Evolutionary conservation across 305 asterid species (phyloP).

Genomic region (Solanum chacoense): DNA sequence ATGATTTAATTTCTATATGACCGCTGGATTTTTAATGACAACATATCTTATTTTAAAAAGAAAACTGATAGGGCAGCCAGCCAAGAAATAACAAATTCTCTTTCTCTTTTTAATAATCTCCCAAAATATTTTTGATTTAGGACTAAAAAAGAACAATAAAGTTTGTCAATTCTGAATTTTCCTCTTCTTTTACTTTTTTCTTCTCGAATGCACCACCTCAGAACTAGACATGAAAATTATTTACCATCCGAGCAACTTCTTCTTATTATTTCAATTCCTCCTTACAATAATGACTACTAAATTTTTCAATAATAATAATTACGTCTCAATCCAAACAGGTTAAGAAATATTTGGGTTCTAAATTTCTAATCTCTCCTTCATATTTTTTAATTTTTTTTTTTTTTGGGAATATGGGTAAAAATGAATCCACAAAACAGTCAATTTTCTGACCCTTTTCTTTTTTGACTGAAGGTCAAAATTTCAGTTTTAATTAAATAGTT

Average conservation of each 20-base stretch:
- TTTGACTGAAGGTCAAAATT: not conserved
- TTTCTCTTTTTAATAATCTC: not conserved
- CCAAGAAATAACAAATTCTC: not conserved
- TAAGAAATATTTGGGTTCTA: not conserved
- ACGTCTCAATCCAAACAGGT: not conserved
- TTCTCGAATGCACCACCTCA: too few species aligned
- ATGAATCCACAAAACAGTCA: not conserved
- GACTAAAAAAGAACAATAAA: not conserved
- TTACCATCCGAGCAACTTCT: too few species aligned
- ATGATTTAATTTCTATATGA: not conserved
- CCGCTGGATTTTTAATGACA: not conserved
- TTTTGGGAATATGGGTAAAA: not conserved
- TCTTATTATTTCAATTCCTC: not conserved
- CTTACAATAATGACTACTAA: not conserved
- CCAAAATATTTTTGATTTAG: not conserved
- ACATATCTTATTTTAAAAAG: too few species aligned
- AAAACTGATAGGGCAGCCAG: not conserved
- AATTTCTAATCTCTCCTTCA: not conserved
- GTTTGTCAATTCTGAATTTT: not conserved
- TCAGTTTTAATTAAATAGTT: not conserved
- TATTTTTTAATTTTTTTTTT: not conserved
- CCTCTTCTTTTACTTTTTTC: not conserved
- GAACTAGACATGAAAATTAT: too few species aligned
- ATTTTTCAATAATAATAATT: not conserved
- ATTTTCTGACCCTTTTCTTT: not conserved